Conservation (phyloP, 148 eudicot species). For the Beta vulgaris region DNA sequence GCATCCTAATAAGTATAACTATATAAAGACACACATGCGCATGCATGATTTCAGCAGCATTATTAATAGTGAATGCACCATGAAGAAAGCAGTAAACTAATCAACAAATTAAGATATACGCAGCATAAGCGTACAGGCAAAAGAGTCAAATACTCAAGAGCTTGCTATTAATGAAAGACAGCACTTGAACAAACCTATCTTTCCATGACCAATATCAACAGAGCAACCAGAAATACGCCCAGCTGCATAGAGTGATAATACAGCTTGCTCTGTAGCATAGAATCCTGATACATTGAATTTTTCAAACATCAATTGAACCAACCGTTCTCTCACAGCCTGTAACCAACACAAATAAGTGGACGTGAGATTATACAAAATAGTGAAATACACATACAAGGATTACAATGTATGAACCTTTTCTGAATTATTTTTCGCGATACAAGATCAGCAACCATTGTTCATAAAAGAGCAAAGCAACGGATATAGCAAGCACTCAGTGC, state of each 20-base stretch:
- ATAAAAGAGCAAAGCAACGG: not conserved
- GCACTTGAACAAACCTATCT: conserved; percentile 54
- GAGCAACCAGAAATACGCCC: conserved; percentile 98
- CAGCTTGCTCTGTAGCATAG: conserved; percentile 96
- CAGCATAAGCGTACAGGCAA: not conserved
- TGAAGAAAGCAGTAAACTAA: not conserved
- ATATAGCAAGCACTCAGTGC: not conserved
- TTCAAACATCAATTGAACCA: conserved; percentile 98
- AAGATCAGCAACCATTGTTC: not conserved
- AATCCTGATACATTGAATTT: conserved; percentile 94
- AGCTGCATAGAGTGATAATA: conserved; percentile 90
- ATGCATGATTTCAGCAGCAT: not conserved
- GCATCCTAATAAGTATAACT: not conserved
- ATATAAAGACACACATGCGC: not conserved
- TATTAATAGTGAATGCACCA: not conserved
- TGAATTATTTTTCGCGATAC: not conserved
- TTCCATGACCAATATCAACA: conserved; percentile 98
- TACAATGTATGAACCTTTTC: not conserved
- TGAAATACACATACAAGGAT: not conserved
- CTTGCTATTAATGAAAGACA: not conserved
- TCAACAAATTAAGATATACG: not conserved
- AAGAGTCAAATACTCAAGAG: not conserved
- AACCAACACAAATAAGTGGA: conserved; percentile 7
- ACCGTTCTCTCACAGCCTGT: conserved; percentile 82
- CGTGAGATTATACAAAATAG: not conserved